Base-by-base conservation (phyloP, 768 basidiomycete genomes). In the Kwoniella shandongensis region DNA sequence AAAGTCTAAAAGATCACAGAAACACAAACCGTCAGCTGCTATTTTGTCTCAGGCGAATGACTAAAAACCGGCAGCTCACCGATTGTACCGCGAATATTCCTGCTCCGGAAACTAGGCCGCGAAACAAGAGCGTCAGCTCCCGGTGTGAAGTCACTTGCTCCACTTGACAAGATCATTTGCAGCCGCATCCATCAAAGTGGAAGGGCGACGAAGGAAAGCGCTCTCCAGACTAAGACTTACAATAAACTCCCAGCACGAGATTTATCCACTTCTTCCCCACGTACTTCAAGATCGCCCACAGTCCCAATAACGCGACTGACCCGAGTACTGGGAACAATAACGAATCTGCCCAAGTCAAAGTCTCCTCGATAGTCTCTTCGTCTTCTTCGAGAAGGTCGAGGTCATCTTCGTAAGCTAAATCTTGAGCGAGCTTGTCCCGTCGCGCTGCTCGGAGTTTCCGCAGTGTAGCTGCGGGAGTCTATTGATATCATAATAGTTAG, bases 191-290 rank as follows among this genome's bases (percentile, higher is more conserved):
- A 23, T n/a, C 7, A 12, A 36, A 23, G 29, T 35, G n/a, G n/a
- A 2, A 17, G 39, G 20, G 44, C 40, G 58, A 26, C 23, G 44
- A 5, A 26, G 6, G 44, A 46, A 11, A 53, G 10, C 18, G 7
- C n/a, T 47, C 27, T 7, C 12, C 27, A 39, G 30, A 57, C 23
- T 20, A 6, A 8, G 22, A 53, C 52, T 69, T 57, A 68, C 78
- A 73, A 50, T 78, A 78, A 0, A 67, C 61, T 17, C 75, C 86
- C 22, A 94, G 78, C 4, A 91, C 63, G 81, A 82, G 83, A 76
- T 93, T 93, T 54, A 94, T 84, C 86, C 88, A 89, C 56, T 85
- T 84, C 64, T 62, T 84, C 29, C 89, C 89, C 50, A 88, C 77
- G 72, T 86, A 90, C 67, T 84, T 86, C 54, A 94, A 81, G 25